Evolutionary conservation across 2,329 filamentous ascomycete genomes (phyloP).

Genomic region (Penicillium frequentans): DNA sequence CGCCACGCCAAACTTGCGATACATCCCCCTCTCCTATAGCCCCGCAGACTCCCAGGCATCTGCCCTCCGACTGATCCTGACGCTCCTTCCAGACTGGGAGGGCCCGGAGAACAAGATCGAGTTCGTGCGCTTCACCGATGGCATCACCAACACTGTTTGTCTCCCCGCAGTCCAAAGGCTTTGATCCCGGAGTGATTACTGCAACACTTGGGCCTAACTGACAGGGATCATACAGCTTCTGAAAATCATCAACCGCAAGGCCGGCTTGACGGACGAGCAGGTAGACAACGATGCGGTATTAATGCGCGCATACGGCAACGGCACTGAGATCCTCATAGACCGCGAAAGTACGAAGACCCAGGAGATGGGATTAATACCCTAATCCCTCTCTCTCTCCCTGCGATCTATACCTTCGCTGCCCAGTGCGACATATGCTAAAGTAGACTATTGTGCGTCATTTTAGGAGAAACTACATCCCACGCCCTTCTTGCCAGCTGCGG

Average conservation of each 20-base stretch:
- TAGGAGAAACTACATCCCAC: constrained; percentile 68
- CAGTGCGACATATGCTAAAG: constrained; percentile 37
- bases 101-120: constrained; percentile 71
- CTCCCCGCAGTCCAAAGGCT: neutral
- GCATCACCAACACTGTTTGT: constrained; percentile 89
- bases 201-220: constrained; percentile 10
- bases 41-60: constrained; percentile 74
- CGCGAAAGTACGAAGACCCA: constrained; percentile 69
- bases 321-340: constrained; percentile 93
- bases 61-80: constrained; percentile 74
- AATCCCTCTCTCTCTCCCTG: neutral
- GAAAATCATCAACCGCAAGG: constrained; percentile 51
- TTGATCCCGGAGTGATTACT: neutral
- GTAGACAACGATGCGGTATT: constrained; percentile 83
- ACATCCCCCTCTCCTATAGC: constrained; percentile 77
- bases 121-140: constrained; percentile 91
- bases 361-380: constrained; percentile 2
- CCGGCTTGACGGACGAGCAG: constrained; percentile 71
- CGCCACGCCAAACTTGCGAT: constrained; percentile 33
- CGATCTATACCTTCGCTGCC: constrained; percentile 20
- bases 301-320: constrained; percentile 89
- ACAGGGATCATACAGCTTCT: constrained; percentile 43
- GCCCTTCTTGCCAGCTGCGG: constrained; percentile 79
- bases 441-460: constrained; percentile 24
- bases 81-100: constrained; percentile 81